Base-by-base conservation (phyloP, 371 early-diverging fungal species). In the Blyttiomyces sp. region DNA sequence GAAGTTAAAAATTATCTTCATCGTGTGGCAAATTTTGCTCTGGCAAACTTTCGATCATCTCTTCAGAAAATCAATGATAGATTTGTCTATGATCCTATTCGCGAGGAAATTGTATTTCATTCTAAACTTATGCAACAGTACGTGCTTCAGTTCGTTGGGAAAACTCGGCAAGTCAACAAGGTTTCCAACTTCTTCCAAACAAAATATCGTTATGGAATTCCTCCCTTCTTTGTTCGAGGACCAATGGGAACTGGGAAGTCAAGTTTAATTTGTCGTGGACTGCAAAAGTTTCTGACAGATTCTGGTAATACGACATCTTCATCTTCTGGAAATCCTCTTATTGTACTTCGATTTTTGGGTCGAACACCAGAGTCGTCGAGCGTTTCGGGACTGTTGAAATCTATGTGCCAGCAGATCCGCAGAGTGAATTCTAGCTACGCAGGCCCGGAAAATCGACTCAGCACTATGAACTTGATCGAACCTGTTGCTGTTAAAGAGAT, bases 401-500 rank as follows among this genome's bases (percentile, higher is more conserved):
- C 57, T 5, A 45, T 66, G 21, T 66, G 66, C 52, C 49, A 48
- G 13, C 66, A 66, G 34, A 49, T 66, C 31, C 54, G 61, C 9
- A 6, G 66, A 9, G 62, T 49, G 1, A 36, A 42, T 17, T 23
- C 51, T 16, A 43, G 13, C 7, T 24, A 17, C 9, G 43, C 28
- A 33, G 36, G 27, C n/a, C n/a, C n/a, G n/a, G n/a, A n/a, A n/a
- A n/a, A n/a, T n/a, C n/a, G n/a, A n/a, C n/a, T n/a, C n/a, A n/a
- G n/a, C n/a, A n/a, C n/a, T n/a, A n/a, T n/a, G 4, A 45, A 43
- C n/a, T 44, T 46, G 3, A 32, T 24, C 4, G 33, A 52, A 6
- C 4, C 57, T 27, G 57, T 36, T 32, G 23, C 21, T 42, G 9
- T 57, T 36, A 31, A 30, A 46, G 16, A 1, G 35, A 16, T 19